Percentiles rank a stretch among this genome's conserved stretches.
Conservation (phyloP, 345 rosid species). For the Raphanus sativus region DNA sequence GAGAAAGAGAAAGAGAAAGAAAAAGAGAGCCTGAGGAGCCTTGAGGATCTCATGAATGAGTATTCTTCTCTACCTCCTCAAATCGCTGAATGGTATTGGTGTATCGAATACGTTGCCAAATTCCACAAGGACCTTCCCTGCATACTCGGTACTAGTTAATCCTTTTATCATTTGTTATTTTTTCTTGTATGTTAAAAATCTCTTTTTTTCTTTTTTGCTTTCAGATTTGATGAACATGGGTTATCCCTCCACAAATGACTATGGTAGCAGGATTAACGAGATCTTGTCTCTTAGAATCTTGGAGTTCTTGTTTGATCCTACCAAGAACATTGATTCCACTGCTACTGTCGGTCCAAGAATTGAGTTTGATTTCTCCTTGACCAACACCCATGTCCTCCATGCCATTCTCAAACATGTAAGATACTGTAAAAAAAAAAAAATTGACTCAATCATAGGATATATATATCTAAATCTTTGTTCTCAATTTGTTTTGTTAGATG, state of each 20-base stretch:
- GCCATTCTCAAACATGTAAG: slow-evolving; percentile 28
- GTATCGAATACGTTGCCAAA: slow-evolving; percentile 36
- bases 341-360: background rate
- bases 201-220: background rate
- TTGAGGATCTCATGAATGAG: slow-evolving; percentile 28
- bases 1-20: too few species aligned
- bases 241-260: slow-evolving; percentile 14
- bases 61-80: slow-evolving; percentile 26
- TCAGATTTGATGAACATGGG: slow-evolving; percentile 33
- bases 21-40: background rate
- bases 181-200: background rate
- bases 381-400: slow-evolving; percentile 25
- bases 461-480: too few species aligned
- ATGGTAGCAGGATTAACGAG: slow-evolving; percentile 33
- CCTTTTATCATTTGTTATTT: background rate
- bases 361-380: slow-evolving; percentile 32
- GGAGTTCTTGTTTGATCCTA: slow-evolving; percentile 31
- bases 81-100: slow-evolving; percentile 35
- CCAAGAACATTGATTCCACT: background rate
- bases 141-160: slow-evolving; percentile 21
- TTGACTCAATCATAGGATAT: too few species aligned
- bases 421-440: background rate
- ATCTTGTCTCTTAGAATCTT: slow-evolving; percentile 32
- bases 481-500: slow-evolving; percentile 15
- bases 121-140: slow-evolving; percentile 18